These are phyloP conservation scores for Solanum clarkiae DNA, from an alignment of 257 asterid genomes.

Conservation along the genomic window DNA sequence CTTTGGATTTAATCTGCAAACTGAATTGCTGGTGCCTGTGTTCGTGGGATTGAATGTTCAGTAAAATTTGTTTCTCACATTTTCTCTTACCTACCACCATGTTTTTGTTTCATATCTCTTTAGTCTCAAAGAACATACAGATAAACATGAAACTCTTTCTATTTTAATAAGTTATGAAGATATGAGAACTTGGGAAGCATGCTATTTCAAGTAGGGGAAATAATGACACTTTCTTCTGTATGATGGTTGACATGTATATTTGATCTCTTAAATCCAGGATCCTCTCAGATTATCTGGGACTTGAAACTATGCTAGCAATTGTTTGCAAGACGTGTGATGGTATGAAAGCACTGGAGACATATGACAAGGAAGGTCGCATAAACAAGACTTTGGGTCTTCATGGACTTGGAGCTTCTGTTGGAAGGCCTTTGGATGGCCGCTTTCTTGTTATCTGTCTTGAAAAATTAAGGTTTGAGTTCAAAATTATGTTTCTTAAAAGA, in stretches of 20 bases:
- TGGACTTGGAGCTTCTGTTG: constrained; percentile 43
- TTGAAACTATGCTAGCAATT: constrained; percentile 61
- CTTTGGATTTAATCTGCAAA: not conserved
- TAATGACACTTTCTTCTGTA: not conserved
- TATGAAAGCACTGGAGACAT: constrained; percentile 50
- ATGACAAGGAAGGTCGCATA: constrained; percentile 38
- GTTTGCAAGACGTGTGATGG: constrained; percentile 68
- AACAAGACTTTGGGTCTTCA: constrained; percentile 41
- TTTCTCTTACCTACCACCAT: no score
- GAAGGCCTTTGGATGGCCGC: constrained; percentile 35
- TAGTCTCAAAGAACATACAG: not conserved
- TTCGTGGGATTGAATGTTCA: not conserved
- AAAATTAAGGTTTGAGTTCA: constrained; percentile 38
- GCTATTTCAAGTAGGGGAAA: no score
- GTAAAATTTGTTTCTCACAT: not conserved
- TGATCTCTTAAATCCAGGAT: constrained; percentile 33
- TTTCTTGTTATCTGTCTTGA: constrained; percentile 64
- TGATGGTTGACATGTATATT: constrained; percentile 10
- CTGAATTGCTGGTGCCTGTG: not conserved
- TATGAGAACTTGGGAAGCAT: not conserved
- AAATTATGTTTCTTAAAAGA: not conserved
- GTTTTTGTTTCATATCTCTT: no score
- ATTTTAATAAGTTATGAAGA: not conserved
- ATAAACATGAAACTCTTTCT: not conserved
- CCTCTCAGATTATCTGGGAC: constrained; percentile 65